A percentile compares a stretch with the other conserved stretches of the same genome.
Conservation (phyloP, 495 filamentous ascomycete genomes). For the Podospora conica region DNA sequence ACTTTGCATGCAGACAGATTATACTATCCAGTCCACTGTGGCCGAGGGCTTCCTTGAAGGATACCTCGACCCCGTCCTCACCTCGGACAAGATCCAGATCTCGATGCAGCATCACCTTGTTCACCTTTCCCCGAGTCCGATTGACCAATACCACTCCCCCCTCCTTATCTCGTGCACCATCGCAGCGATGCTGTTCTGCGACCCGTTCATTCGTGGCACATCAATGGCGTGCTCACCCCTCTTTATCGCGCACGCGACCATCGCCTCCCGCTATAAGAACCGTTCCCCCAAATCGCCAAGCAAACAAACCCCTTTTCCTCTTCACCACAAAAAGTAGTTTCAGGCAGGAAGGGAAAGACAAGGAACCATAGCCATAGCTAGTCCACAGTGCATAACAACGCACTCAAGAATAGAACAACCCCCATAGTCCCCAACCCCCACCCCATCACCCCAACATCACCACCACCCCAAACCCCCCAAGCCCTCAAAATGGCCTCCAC, state of each 20-base stretch:
- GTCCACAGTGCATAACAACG: neutral
- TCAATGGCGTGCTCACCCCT: neutral
- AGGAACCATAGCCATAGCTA: neutral
- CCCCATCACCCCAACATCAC: neutral
- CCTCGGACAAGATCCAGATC: too few species aligned
- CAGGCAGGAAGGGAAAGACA: neutral
- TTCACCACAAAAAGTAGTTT: neutral
- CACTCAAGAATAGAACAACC: neutral
- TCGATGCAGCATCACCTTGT: neutral
- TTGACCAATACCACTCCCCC: neutral
- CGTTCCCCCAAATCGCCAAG: neutral
- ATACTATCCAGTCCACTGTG: neutral
- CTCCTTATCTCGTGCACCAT: neutral
- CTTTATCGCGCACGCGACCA: neutral
- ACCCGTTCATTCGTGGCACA: neutral
- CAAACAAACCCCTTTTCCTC: neutral
- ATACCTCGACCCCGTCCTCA: neutral
- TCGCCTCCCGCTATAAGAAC: neutral
- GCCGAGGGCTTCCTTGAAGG: neutral
- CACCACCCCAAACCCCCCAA: neutral
- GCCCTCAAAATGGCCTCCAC: conserved; percentile 1
- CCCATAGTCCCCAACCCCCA: neutral
- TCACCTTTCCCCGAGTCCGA: neutral
- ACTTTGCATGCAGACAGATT: too few species aligned
- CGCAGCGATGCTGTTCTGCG: neutral